These are phyloP conservation scores for Polyporus tsugae DNA, from an alignment of 1,284 basidiomycete species.

Conservation along the genomic window DNA sequence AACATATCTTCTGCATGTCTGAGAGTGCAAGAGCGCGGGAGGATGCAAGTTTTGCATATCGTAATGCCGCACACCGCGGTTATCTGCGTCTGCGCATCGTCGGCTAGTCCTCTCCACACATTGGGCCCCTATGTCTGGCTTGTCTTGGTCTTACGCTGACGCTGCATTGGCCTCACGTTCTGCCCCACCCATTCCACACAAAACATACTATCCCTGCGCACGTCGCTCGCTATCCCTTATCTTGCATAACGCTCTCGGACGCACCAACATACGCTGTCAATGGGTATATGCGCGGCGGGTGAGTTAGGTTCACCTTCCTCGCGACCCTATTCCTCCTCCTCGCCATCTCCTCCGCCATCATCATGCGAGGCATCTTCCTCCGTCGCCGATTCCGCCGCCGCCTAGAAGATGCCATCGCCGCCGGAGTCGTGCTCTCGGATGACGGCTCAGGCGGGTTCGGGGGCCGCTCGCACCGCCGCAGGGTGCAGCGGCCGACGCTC, in stretches of 20 bases:
- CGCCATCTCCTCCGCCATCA: conserved; percentile 67
- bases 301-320: conserved; percentile 69
- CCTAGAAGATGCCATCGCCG: conserved; percentile 57
- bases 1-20: background rate
- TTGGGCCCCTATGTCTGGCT: background rate
- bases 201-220: background rate
- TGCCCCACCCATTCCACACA: background rate
- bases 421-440: conserved; percentile 52
- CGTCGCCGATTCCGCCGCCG: conserved; percentile 64
- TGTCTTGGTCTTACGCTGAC: conserved; percentile 6
- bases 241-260: background rate
- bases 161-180: background rate
- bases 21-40: conserved; percentile 2
- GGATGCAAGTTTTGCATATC: conserved; percentile 2
- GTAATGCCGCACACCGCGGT: background rate
- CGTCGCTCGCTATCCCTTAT: background rate
- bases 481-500: conserved; percentile 59
- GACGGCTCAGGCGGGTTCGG: conserved; percentile 41
- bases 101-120: background rate
- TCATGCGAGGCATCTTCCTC: conserved; percentile 67
- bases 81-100: background rate
- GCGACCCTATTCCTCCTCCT: conserved; percentile 74
- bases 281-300: background rate
- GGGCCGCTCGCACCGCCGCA: conserved; percentile 38
- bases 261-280: too few relatives aligned